These are phyloP conservation scores for Exophiala sp. DNA, from an alignment of 2,329 filamentous ascomycete species.

Conservation along the genomic window DNA sequence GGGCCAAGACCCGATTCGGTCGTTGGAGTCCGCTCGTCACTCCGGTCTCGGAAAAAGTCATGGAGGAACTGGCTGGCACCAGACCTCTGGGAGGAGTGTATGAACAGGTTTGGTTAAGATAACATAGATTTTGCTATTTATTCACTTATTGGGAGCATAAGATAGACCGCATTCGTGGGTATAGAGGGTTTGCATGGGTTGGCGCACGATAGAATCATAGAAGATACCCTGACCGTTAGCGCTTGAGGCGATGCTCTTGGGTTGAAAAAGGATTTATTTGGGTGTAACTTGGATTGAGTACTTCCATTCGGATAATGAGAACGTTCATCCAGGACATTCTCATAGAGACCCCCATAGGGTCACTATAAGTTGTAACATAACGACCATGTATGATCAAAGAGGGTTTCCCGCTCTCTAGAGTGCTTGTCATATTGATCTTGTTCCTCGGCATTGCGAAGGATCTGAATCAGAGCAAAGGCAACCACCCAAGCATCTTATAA, in stretches of 20 bases:
- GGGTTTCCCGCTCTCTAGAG: too few relatives aligned
- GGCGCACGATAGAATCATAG: neutral
- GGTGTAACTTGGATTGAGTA: too few relatives aligned
- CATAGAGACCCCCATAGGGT: too few relatives aligned
- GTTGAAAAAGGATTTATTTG: neutral
- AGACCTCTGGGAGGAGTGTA: slow-evolving; percentile 28
- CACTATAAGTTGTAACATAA: too few relatives aligned
- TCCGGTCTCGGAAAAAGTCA: slow-evolving; percentile 25
- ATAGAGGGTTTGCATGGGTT: neutral
- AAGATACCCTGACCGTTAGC: neutral
- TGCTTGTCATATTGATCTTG: too few relatives aligned
- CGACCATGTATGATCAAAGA: too few relatives aligned
- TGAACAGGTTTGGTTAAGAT: slow-evolving; percentile 29
- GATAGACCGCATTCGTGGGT: neutral
- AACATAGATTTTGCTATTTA: neutral
- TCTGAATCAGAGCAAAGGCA: too few relatives aligned
- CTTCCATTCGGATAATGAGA: too few relatives aligned
- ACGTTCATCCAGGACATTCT: too few relatives aligned
- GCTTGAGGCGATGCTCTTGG: neutral
- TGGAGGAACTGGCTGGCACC: slow-evolving; percentile 24
- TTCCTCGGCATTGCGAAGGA: too few relatives aligned
- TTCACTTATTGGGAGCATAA: neutral
- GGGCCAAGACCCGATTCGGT: slow-evolving; percentile 28
- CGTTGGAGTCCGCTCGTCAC: slow-evolving; percentile 28
- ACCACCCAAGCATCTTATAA: too few relatives aligned